Conservation (phyloP, 345 rosid species). For the Leavenworthia alabamica region DNA sequence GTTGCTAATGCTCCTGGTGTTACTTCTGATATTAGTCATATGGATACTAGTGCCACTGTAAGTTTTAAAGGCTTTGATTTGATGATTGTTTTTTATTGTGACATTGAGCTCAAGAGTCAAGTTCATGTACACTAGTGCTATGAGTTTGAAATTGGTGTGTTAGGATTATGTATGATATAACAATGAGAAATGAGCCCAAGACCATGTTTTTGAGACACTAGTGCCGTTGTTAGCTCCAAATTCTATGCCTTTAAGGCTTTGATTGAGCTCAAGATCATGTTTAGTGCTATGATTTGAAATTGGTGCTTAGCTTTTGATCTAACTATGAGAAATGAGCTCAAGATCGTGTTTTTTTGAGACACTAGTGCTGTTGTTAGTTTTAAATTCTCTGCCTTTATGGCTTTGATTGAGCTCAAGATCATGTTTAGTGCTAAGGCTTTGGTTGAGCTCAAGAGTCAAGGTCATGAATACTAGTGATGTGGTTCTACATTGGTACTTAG, state of each 20-base stretch:
- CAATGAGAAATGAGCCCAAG: neutral
- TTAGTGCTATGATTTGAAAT: neutral
- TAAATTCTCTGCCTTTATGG: neutral
- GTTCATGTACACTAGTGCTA: neutral
- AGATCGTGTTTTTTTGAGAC: slow-evolving; percentile 34
- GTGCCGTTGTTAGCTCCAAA: neutral
- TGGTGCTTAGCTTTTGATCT: neutral
- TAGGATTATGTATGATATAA: neutral
- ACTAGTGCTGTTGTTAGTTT: slow-evolving; percentile 74
- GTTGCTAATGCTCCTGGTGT: slow-evolving; percentile 94
- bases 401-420: neutral
- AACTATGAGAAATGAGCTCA: neutral
- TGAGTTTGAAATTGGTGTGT: neutral
- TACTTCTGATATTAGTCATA: slow-evolving; percentile 90
- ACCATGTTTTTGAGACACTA: neutral
- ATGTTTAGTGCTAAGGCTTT: neutral
- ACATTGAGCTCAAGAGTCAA: neutral
- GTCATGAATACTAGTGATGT: neutral
- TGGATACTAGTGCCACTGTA: slow-evolving; percentile 95
- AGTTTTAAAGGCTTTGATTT: slow-evolving; percentile 1
- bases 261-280: too few species aligned
- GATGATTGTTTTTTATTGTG: neutral
- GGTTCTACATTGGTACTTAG: neutral
- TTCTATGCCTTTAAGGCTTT: neutral
- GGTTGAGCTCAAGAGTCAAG: neutral